These are phyloP conservation scores for Arthrobotrys musiformis DNA, from an alignment of 2,329 filamentous ascomycete species.

Conservation along the genomic window DNA sequence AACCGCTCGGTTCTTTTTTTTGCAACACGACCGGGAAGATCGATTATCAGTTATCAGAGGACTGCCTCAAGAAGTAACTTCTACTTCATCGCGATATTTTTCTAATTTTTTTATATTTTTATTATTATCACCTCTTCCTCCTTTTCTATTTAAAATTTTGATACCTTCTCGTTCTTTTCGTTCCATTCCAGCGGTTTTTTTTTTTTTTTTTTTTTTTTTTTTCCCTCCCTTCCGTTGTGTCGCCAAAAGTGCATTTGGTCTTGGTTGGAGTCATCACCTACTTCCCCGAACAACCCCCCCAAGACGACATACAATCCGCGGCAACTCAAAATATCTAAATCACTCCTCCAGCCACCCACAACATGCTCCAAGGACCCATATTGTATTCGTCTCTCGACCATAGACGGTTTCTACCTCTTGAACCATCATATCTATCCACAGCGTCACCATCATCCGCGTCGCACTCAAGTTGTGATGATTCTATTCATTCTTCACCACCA, in stretches of 20 bases:
- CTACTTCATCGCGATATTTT: background rate
- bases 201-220: background rate
- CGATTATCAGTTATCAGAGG: conserved; percentile 41
- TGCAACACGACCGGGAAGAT: conserved; percentile 47
- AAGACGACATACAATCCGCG: background rate
- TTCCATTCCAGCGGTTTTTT: background rate
- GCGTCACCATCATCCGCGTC: conserved; percentile 26
- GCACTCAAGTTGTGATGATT: conserved; percentile 16
- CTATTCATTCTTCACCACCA: conserved; percentile 39
- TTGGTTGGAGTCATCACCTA: conserved; percentile 15
- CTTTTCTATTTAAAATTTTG: background rate
- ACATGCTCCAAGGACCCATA: conserved; percentile 48
- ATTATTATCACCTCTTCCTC: background rate
- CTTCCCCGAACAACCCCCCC: background rate
- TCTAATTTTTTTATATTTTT: background rate
- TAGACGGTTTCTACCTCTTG: conserved; percentile 41
- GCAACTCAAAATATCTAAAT: background rate
- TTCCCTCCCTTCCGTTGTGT: background rate
- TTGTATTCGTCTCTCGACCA: conserved; percentile 48
- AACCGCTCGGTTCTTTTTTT: conserved; percentile 26
- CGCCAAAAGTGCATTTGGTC: conserved; percentile 28
- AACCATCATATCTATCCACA: conserved; percentile 31
- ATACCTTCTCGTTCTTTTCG: background rate
- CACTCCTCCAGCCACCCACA: conserved; percentile 10
- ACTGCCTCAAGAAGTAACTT: conserved; percentile 16